Base-by-base conservation (phyloP, 2,329 filamentous ascomycete genomes). In the Sodiomyces alkalinus region DNA sequence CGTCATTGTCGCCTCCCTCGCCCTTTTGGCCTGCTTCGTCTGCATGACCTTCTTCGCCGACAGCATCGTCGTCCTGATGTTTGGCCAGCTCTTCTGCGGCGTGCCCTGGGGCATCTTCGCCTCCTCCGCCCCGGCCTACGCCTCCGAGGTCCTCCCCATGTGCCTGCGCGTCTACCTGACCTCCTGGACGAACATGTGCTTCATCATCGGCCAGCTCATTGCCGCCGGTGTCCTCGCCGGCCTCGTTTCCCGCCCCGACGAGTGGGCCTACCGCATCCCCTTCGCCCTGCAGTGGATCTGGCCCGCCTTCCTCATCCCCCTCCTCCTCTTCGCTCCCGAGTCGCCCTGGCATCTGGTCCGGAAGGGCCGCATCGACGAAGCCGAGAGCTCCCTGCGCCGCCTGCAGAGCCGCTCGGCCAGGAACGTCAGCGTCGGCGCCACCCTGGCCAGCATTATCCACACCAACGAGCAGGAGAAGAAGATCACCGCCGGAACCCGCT, bases 271-370 rank as follows among this genome's bases (percentile, higher is more conserved):
- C 38, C 47, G 52, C 8, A 56, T 49, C 10, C 58, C 59, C 0
- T 62, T 56, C 29, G 57, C 48, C 0, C 31, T 60, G 2, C 58
- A 62, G 36, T 63, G 59, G 58, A 39, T 47, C 2, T 63, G 54
- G 49, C 53, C 56, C 1, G 40, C 52, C 1, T 44, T 51, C 7
- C 44, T 62, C 4, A 33, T 60, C 4, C 31, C 52, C 2, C 44
- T 41, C 2, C 38, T 55, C 2, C 22, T 45, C 7, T 50, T 59
- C 19, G 52, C 53, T 4, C 56, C 56, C 2, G 56, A 60, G 40
- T 58, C 53, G 2, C 60, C 60, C 3, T 62, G 58, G 46, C 62
- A 55, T 52, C 47, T 57, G 7, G 49, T 60, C 5, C 52, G 60
- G 14, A 47, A 57, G 17, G 52, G 52, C 6, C 46, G 44, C 13